Evolutionary conservation across 352 stramenopile genomes (phyloP), one percentile per base, ranked within the genome.

Genomic region (Plasmopara halstedii): DNA sequence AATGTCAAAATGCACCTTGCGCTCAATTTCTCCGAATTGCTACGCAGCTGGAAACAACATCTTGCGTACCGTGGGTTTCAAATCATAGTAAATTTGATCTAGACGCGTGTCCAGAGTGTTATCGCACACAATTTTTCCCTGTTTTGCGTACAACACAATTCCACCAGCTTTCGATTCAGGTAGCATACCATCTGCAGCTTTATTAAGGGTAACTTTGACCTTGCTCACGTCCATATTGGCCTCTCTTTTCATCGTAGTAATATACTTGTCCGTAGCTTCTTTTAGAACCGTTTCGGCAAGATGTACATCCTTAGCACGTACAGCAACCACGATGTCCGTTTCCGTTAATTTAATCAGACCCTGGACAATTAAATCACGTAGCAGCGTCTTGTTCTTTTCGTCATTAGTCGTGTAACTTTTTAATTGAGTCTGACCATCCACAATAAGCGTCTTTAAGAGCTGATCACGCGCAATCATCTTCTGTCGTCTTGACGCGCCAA

Each of bases 301-400:
- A 14, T 53, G 62, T 34, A 98, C 75, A 70, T 99, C 96, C 62
- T 94, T 82, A 23, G 73, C 54, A 56, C 95, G 88, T 54, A 93
- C 95, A 31, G 88, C 84, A 14, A 99, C 64, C 15, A 88, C 77
- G 26, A 98, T 86, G 13, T 98, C 87, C 19, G 86, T 71, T 70
- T 99, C 96, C 56, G 97, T 95, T 46, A 99, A 95, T 74, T 98
- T 99, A 69, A 99, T 97, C 26, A 99, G 77, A 15, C 94, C 92
- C 71, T 99, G 96, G 25, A 98, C 90, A 58, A 98, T 97, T 9
- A 99, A 70, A 45, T 98, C 94, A 52, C 97, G 88, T 42, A 99
- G 71, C 41, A 99, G 69, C 46, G 69, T 69, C 51, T 93, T 87
- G 74, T 98, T 98, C 70, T 98, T 96, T 27, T 55, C 67, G 46